Evolutionary conservation across 2,329 filamentous ascomycete species (phyloP).

Genomic region (Diaporthe sp.): DNA sequence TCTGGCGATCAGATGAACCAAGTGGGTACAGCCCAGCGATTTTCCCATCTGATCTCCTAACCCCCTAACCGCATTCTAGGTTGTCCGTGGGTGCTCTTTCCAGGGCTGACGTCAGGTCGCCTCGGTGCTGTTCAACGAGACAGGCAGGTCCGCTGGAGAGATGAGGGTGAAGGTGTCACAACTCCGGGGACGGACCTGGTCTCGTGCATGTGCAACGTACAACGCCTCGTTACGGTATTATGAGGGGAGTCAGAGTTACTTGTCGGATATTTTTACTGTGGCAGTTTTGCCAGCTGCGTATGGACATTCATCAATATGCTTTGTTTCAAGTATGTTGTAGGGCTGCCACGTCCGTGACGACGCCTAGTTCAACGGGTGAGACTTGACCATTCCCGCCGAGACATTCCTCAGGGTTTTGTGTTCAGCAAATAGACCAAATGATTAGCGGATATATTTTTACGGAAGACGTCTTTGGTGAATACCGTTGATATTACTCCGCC

Average conservation of each 20-base stretch:
- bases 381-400: background rate
- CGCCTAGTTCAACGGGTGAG: background rate
- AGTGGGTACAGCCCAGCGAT: background rate
- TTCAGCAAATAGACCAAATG: background rate
- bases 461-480: too few relatives aligned
- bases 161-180: background rate
- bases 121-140: background rate
- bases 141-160: background rate
- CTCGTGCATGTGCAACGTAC: background rate
- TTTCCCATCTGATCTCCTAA: slow-evolving; percentile 3
- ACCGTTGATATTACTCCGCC: background rate
- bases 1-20: slow-evolving; percentile 30
- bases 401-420: background rate
- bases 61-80: background rate
- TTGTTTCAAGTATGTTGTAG: slow-evolving; percentile 26
- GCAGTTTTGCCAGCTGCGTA: background rate
- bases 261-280: too few relatives aligned
- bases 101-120: background rate
- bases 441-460: too few relatives aligned
- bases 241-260: too few relatives aligned
- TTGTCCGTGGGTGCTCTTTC: background rate
- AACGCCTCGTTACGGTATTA: too few relatives aligned
- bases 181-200: background rate
- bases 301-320: background rate
- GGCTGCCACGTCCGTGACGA: background rate